Evolutionary conservation across 192 early-diverging fungal species (phyloP).

Genomic region (Kappamyces sp.): DNA sequence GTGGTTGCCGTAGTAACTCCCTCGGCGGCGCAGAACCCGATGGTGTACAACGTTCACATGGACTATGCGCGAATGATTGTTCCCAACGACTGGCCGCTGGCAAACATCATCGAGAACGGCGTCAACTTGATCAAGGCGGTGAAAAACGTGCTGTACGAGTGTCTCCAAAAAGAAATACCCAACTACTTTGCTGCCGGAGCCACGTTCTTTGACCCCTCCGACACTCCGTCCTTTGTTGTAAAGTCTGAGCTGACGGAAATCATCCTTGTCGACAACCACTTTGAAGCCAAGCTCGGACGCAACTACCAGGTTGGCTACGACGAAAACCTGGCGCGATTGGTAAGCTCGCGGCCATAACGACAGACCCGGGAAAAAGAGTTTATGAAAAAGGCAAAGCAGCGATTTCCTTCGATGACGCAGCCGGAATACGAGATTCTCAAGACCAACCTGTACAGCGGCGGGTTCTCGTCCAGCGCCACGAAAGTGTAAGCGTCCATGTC

Average conservation of each 20-base stretch:
- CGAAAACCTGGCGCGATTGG: constrained; percentile 34
- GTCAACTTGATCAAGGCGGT: constrained; percentile 7
- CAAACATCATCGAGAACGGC: constrained; percentile 9
- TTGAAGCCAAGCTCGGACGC: constrained; percentile 34
- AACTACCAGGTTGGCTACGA: constrained; percentile 38
- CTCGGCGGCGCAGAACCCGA: too few relatives aligned
- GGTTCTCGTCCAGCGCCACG: constrained; percentile 16
- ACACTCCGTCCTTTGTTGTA: constrained; percentile 2
- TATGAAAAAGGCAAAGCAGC: constrained; percentile 31
- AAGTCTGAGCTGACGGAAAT: constrained; percentile 18
- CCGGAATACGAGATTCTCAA: constrained; percentile 1
- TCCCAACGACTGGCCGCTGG: constrained; percentile 9
- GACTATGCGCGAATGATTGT: background rate
- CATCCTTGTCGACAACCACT: constrained; percentile 31
- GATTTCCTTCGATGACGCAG: background rate
- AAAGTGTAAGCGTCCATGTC: background rate
- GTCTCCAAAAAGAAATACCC: background rate
- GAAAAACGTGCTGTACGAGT: background rate
- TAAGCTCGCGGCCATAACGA: background rate
- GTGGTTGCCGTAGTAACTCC: too few relatives aligned
- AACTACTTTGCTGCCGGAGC: background rate
- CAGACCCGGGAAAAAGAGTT: constrained; percentile 36
- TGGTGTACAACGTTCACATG: too few relatives aligned
- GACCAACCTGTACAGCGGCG: background rate
- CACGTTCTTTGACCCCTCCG: background rate